phyloP scores from a whole-genome alignment of 768 basidiomycete species.

The Psilocybe sp. region DNA sequence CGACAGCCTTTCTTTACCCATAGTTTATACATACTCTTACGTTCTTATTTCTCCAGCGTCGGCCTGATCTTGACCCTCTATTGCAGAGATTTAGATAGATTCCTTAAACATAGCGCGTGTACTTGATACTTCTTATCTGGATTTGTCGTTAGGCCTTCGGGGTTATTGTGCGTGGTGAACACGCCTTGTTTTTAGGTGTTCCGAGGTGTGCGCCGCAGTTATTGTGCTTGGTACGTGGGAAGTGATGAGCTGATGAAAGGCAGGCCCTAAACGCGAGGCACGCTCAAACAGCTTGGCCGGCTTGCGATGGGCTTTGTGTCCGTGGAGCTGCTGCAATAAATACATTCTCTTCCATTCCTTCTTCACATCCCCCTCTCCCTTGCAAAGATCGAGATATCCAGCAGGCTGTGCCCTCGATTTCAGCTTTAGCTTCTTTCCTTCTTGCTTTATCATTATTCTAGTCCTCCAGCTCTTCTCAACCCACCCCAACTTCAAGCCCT shows the following conservation, averaged over 20 bases:
- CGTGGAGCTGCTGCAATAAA: slow-evolving; percentile 3
- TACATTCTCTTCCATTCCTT: slow-evolving; percentile 2
- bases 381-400: not conserved
- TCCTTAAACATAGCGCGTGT: not conserved
- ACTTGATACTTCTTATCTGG: too few relatives aligned
- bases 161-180: too few relatives aligned
- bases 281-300: not conserved
- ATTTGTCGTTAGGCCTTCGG: too few relatives aligned
- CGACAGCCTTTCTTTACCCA: not conserved
- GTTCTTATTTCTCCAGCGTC: not conserved
- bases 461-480: not conserved
- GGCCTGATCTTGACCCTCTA: not conserved
- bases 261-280: too few relatives aligned
- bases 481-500: not conserved
- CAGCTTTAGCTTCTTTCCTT: not conserved
- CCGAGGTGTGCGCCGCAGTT: too few relatives aligned
- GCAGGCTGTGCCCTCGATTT: slow-evolving; percentile 19
- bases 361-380: not conserved
- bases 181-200: too few relatives aligned
- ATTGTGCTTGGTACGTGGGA: too few relatives aligned
- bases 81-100: not conserved
- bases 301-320: not conserved
- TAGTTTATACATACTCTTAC: not conserved
- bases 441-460: not conserved
- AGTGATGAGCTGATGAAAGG: too few relatives aligned